Evolutionary conservation across 108 stramenopile genomes (phyloP), one percentile per base, ranked within the genome.

Genomic region (Fistulifera solaris): DNA sequence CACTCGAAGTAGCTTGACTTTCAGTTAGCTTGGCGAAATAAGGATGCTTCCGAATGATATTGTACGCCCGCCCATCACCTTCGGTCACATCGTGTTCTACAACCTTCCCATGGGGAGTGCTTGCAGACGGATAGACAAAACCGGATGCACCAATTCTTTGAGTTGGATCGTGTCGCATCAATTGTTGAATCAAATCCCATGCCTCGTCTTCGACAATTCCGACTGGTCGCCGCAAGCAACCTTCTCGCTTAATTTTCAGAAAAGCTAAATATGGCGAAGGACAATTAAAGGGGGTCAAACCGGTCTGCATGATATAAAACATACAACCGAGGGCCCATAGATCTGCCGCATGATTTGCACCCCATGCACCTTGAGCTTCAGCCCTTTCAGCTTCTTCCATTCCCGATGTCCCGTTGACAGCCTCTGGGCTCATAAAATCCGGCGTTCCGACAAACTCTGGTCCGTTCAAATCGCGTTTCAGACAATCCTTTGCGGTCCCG

Each of bases 361-460:
- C 66, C 12, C 43, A 41, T 8, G 12, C 27, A 14, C 47, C 53
- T 47, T 18, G 39, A 13, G 18, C 49, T 21, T 41, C 47, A 44
- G 8, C 41, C 58, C n/a, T 40, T 35, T 70, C 18, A 19, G 22
- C 42, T 8, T 48, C 63, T 40, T 54, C 57, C 60, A 58, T 66
- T 0, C 67, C 68, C 6, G 61, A 68, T 49, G 68, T 67, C 26
- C 82, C 85, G n/a, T 72, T 75, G 38, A 97, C 89, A 0, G 87
- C 85, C 64, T 96, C 95, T 3, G 98, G 98, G 23, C 77, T 65
- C 98, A 99, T 97, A 67, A 96, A 99, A 66, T 99, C 96, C 0
- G 98, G 94, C n/a, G 98, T 98, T 6, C 98, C 98, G 2, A 97
- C 96, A 67, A 99, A 99, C 51, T 99, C 95, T 12, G 96, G 96